Evolutionary conservation across 495 filamentous ascomycete species (phyloP), one percentile per base, ranked within the genome.

Genomic region (Talaromyces proteolyticus): DNA sequence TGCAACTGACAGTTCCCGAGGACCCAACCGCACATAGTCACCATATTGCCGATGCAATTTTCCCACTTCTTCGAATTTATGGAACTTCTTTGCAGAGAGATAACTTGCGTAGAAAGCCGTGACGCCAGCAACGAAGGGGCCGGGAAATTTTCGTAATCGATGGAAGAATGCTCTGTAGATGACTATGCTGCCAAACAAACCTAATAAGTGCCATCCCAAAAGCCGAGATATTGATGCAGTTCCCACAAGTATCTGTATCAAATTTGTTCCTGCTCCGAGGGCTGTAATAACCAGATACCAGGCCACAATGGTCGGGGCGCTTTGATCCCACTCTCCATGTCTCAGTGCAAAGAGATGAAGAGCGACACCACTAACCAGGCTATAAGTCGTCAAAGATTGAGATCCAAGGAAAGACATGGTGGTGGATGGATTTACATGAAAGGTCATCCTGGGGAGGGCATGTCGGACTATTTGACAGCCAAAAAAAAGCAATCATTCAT

Each of bases 141-240:
- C 77, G 2, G 70, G 70, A 49, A 77, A 78, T 7, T 51, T 48
- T 12, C 67, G 56, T 3, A 79, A 55, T 1, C 60, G 65, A 57
- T 78, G 72, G 46, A 77, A 72, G 41, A 64, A 69, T 10, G 55
- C 16, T 1, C 77, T 68, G 50, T 78, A 79, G 23, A 70, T 38
- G 16, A 66, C 34, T n/a, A 79, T 72, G 56, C 74, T 79, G 11
- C 55, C 49, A 44, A 69, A 64, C 0, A 78, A 49, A 10, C 60
- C 59, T 20, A 41, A 34, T 11, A 66, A 37, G 41, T 70, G 73
- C 7, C 54, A 59, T 7, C 40, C 40, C 22, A 59, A n/a, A 40
- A 49, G 20, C 16, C 24, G 20, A 22, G 21, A 41, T 25, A 25
- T n/a, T 39, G 20, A 24, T 45, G 18, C 2, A 50, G 26, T 12